A percentile compares a stretch with the other conserved stretches of the same genome.
These are phyloP conservation scores for Sclerotiophoma versabilis DNA, from an alignment of 2,329 filamentous ascomycete species.

Conservation along the genomic window DNA sequence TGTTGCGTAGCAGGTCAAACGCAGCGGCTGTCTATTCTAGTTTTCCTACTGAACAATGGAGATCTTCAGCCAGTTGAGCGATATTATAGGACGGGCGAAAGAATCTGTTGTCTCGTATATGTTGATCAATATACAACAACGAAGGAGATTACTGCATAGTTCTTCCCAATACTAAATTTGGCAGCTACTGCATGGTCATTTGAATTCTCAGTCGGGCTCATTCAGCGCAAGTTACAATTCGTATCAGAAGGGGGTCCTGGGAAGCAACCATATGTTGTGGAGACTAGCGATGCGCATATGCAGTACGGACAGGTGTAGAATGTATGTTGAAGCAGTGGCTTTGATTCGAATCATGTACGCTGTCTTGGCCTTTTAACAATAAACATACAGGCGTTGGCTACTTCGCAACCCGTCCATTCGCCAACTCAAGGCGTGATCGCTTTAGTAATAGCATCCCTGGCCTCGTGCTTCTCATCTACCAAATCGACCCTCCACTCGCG, in stretches of 20 bases:
- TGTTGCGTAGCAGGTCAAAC: too few species aligned
- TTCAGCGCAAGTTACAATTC: slow-evolving; percentile 34
- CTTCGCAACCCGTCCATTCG: too few species aligned
- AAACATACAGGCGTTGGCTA: background rate
- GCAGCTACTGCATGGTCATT: too few species aligned
- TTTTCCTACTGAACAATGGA: background rate
- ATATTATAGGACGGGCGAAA: too few species aligned
- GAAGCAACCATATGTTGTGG: background rate
- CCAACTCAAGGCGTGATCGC: background rate
- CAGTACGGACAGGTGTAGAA: background rate
- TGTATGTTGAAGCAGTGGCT: background rate
- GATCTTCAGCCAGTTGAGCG: background rate
- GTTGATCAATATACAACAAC: too few species aligned
- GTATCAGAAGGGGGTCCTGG: slow-evolving; percentile 1
- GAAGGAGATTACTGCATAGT: too few species aligned
- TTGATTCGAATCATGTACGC: background rate
- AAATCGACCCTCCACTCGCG: background rate
- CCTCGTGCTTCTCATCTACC: background rate
- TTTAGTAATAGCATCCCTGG: background rate
- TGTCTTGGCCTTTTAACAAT: background rate
- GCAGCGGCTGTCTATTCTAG: too few species aligned
- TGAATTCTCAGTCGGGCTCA: slow-evolving; percentile 46
- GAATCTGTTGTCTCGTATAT: too few species aligned
- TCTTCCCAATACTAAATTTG: too few species aligned
- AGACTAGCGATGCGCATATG: background rate